Percentiles rank a stretch among this genome's conserved stretches.
Conservation (phyloP, 2,329 filamentous ascomycete genomes). For the Penicillium sclerotigenum region DNA sequence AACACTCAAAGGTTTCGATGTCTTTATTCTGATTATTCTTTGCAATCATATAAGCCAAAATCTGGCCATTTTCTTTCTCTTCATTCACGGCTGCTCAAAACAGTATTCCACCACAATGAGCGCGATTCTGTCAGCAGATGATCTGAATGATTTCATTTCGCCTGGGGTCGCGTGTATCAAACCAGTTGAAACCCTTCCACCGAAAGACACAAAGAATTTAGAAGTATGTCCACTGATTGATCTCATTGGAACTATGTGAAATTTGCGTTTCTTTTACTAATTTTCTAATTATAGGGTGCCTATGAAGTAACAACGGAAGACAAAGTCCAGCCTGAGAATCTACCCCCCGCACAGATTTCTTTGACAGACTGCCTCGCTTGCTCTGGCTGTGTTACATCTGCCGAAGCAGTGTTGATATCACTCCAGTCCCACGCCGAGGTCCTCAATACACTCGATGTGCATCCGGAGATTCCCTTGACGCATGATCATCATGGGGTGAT, state of each 20-base stretch:
- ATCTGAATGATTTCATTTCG: slow-evolving; percentile 98
- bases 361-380: slow-evolving; percentile 96
- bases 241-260: background rate
- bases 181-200: slow-evolving; percentile 85
- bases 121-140: slow-evolving; percentile 93
- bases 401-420: slow-evolving; percentile 93
- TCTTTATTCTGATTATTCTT: background rate
- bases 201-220: slow-evolving; percentile 50
- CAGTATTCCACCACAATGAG: slow-evolving; percentile 63
- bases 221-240: slow-evolving; percentile 38
- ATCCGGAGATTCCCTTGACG: slow-evolving; percentile 42
- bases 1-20: background rate
- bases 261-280: slow-evolving; percentile 17
- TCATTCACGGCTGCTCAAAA: slow-evolving; percentile 11
- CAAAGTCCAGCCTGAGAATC: slow-evolving; percentile 57
- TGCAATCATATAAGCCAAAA: background rate
- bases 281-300: slow-evolving; percentile 45
- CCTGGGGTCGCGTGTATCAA: slow-evolving; percentile 98
- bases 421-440: slow-evolving; percentile 93
- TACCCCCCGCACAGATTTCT: slow-evolving; percentile 82
- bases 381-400: slow-evolving; percentile 95
- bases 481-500: slow-evolving; percentile 20
- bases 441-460: slow-evolving; percentile 71
- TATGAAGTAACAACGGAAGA: slow-evolving; percentile 96
- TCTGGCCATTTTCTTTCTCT: background rate